Conservation (phyloP, 208 protist species). For the Crithidia expoeki region DNA sequence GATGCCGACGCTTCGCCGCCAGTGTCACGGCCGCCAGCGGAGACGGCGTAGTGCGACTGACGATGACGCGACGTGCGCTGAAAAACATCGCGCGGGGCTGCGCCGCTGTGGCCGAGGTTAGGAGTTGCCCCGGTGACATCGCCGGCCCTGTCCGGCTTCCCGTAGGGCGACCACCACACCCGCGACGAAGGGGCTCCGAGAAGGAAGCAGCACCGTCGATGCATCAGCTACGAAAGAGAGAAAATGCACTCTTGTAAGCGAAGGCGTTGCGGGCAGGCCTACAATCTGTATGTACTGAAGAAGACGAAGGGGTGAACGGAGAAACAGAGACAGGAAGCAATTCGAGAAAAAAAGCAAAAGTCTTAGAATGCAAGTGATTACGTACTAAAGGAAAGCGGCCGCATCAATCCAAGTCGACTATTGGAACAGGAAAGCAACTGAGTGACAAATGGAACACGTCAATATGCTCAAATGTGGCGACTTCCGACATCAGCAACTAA, state of each 20-base stretch:
- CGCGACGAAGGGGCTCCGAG: conserved; percentile 9
- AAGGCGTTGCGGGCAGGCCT: not conserved
- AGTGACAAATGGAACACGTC: too few species aligned
- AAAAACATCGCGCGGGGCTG: conserved; percentile 31
- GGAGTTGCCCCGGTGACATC: conserved; percentile 18
- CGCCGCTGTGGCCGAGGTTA: conserved; percentile 25
- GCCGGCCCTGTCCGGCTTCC: conserved; percentile 26
- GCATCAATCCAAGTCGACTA: too few species aligned
- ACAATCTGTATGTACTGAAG: not conserved
- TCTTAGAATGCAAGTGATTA: too few species aligned
- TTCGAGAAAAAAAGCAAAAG: not conserved
- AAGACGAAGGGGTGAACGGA: not conserved
- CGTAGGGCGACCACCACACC: conserved; percentile 31
- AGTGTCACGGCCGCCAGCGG: conserved; percentile 16
- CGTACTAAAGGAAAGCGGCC: too few species aligned
- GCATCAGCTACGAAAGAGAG: conserved; percentile 6
- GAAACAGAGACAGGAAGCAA: not conserved
- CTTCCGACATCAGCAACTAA: too few species aligned
- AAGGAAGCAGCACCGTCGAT: conserved; percentile 10
- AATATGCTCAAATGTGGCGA: too few species aligned
- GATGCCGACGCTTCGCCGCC: not conserved
- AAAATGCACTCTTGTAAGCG: not conserved
- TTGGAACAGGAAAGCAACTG: too few species aligned
- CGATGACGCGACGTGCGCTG: conserved; percentile 30
- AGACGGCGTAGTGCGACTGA: conserved; percentile 32